A percentile compares a stretch with the other conserved stretches of the same genome.
phyloP scores from a whole-genome alignment of 2,329 filamentous ascomycete genomes.

The Diaporthe sp. region DNA sequence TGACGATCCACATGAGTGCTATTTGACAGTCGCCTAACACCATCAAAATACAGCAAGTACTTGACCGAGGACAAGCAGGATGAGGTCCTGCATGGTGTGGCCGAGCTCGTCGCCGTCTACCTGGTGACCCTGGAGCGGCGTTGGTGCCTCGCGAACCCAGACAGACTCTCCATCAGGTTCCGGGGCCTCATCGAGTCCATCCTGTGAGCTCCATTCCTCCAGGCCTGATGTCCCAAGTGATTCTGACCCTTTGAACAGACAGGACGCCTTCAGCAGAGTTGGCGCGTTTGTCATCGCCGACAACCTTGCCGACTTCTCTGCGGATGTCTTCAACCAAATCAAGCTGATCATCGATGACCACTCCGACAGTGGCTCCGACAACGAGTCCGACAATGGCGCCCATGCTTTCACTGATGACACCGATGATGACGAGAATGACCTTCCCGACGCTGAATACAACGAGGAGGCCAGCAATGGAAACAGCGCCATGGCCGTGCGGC shows the following conservation, averaged over 20 bases:
- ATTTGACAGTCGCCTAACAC: neutral
- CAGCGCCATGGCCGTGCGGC: neutral
- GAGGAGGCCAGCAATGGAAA: neutral
- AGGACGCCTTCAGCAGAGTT: no score
- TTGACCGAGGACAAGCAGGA: neutral
- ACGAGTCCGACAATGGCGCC: neutral
- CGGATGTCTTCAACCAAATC: neutral
- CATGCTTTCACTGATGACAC: neutral
- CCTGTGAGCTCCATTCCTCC: neutral
- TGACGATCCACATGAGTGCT: no score
- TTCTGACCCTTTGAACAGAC: neutral
- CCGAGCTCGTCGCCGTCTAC: no score
- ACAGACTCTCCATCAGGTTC: neutral
- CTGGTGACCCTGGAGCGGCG: neutral
- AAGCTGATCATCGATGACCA: neutral
- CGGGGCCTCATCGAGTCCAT: neutral
- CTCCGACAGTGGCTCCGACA: neutral
- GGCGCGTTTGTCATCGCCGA: neutral
- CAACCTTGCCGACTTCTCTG: neutral
- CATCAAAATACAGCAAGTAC: neutral
- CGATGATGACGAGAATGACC: neutral
- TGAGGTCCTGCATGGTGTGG: neutral
- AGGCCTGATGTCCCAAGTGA: accelerated
- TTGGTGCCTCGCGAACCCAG: neutral
- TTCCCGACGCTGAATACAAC: neutral